Conservation (phyloP, 176 grass and related monocot genomes). For the Elymus sibiricus region DNA sequence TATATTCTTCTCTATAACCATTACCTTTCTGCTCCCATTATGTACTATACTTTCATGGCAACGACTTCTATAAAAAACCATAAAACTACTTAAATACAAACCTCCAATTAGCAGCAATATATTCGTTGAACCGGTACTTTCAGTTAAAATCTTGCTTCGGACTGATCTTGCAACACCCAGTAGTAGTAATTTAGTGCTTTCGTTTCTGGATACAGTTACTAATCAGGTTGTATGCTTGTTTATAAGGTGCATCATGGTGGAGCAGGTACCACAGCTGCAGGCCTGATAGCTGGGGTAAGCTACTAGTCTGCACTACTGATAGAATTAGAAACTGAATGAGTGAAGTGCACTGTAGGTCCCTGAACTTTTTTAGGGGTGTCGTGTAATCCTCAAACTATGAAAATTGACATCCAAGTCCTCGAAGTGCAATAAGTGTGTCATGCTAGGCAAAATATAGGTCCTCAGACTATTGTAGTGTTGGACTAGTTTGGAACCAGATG, state of each 20-base stretch:
- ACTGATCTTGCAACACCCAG: neutral
- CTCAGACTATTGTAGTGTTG: no score
- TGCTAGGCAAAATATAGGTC: no score
- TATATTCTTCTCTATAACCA: conserved; percentile 1
- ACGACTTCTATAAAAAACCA: neutral
- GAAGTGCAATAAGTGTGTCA: no score
- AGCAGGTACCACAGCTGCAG: conserved; percentile 91
- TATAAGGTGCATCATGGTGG: conserved; percentile 95
- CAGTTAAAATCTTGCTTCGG: neutral
- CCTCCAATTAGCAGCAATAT: neutral
- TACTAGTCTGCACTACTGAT: conserved; percentile 3
- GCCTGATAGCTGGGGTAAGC: conserved; percentile 90
- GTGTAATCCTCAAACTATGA: no score
- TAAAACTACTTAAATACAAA: neutral
- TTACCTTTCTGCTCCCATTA: neutral
- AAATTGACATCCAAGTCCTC: no score
- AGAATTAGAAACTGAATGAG: neutral
- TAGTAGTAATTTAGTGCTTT: neutral
- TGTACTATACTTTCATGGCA: neutral
- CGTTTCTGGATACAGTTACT: conserved; percentile 8
- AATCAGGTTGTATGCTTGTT: conserved; percentile 22
- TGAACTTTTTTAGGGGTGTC: no score
- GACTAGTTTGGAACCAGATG: no score
- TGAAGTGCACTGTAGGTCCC: no score
- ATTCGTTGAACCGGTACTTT: neutral